These are phyloP conservation scores for Erigeron philadelphicus DNA, from an alignment of 140 eudicot species.

Conservation along the genomic window DNA sequence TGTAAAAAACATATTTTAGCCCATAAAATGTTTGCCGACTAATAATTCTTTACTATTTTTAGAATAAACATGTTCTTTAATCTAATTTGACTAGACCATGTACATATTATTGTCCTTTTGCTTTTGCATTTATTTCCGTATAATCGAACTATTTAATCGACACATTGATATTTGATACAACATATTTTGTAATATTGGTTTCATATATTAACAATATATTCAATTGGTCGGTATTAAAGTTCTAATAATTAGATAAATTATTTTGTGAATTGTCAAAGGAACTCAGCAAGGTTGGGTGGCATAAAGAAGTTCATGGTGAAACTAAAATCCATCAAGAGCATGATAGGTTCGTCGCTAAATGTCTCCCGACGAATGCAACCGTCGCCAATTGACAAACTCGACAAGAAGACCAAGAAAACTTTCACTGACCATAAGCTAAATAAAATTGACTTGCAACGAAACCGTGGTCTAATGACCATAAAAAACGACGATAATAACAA, in stretches of 20 bases:
- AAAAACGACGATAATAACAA: background rate
- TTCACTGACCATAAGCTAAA: background rate
- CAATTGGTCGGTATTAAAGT: background rate
- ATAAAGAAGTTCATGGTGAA: slow-evolving; percentile 26
- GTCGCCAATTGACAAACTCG: slow-evolving; percentile 9
- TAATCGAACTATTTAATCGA: background rate
- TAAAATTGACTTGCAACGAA: background rate
- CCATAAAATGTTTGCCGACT: slow-evolving; percentile 15
- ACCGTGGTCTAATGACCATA: background rate
- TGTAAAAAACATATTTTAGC: too few species aligned
- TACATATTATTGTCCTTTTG: background rate
- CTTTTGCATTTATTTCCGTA: too few species aligned
- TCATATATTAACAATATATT: background rate
- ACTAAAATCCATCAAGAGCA: slow-evolving; percentile 25
- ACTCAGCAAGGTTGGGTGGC: slow-evolving; percentile 20
- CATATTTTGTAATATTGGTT: background rate
- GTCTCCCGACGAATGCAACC: slow-evolving; percentile 2
- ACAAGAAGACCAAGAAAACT: slow-evolving; percentile 8
- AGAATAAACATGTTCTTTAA: too few species aligned
- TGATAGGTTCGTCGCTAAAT: slow-evolving; percentile 13
- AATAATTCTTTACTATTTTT: background rate
- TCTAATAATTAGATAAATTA: background rate
- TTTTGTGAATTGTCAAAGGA: background rate
- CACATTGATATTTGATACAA: background rate
- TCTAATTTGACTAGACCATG: too few species aligned